phyloP scores from a whole-genome alignment of 177 flowering plant species.

The Vitis hybrid region DNA sequence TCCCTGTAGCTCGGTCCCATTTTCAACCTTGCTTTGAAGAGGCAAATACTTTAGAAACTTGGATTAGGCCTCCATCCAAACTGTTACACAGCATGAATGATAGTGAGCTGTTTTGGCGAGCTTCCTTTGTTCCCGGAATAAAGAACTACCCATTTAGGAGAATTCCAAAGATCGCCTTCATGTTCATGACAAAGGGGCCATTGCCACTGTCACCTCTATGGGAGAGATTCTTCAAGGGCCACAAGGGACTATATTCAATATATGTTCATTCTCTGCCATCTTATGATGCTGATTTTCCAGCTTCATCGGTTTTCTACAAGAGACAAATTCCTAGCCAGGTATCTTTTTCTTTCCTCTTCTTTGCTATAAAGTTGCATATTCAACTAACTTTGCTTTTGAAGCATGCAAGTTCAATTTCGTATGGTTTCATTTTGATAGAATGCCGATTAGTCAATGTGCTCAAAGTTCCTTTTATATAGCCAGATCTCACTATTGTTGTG shows the following conservation, averaged over 20 bases:
- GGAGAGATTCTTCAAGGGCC: constrained; percentile 75
- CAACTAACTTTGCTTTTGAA: not conserved
- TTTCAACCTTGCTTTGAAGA: constrained; percentile 41
- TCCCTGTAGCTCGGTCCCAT: constrained; percentile 18
- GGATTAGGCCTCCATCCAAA: constrained; percentile 59
- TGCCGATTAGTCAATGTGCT: not conserved
- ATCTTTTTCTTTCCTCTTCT: constrained; percentile 9
- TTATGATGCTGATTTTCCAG: constrained; percentile 41
- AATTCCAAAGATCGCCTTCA: constrained; percentile 76
- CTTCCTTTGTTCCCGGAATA: constrained; percentile 53
- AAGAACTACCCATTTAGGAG: constrained; percentile 61
- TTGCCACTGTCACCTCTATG: constrained; percentile 81
- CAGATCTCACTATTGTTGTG: not conserved
- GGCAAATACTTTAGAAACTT: constrained; percentile 33
- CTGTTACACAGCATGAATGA: constrained; percentile 75
- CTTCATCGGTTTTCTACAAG: constrained; percentile 59
- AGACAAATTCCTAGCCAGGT: constrained; percentile 92
- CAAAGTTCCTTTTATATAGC: not conserved
- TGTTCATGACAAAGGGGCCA: constrained; percentile 83
- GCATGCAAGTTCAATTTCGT: too few relatives aligned
- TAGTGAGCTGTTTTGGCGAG: constrained; percentile 73
- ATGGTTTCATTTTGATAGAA: not conserved
- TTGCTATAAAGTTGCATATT: not conserved
- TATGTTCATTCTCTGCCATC: constrained; percentile 74
- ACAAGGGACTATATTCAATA: constrained; percentile 62